Evolutionary conservation across 345 rosid genomes (phyloP).

Genomic region (Firmiana major): DNA sequence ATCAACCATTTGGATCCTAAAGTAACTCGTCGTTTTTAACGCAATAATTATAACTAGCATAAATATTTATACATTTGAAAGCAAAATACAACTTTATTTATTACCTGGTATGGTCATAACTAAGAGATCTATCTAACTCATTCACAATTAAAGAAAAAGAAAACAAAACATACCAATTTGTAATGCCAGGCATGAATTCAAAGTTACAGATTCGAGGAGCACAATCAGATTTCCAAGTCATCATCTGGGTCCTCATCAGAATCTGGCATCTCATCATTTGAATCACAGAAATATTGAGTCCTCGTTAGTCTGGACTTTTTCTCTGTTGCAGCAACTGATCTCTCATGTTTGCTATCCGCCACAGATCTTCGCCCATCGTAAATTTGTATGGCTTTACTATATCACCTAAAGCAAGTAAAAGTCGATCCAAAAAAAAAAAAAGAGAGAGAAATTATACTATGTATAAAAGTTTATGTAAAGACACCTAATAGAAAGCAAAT

Average conservation of each 20-base stretch:
- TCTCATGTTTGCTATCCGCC: conserved; percentile 34
- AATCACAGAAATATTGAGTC: conserved; percentile 70
- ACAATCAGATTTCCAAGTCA: conserved; percentile 72
- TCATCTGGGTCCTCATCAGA: conserved; percentile 98
- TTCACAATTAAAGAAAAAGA: neutral
- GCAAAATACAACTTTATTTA: neutral
- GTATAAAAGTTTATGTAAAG: neutral
- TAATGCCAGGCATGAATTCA: neutral
- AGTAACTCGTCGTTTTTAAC: neutral
- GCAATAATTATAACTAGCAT: neutral
- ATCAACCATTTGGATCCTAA: neutral
- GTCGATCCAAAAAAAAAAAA: neutral
- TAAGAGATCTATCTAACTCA: neutral
- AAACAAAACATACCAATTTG: neutral
- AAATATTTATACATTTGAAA: neutral
- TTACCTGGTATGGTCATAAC: too few species aligned
- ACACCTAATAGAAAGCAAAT: neutral
- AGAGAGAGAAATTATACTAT: neutral
- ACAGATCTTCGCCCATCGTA: conserved; percentile 76
- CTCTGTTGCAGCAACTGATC: conserved; percentile 26
- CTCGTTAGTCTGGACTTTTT: conserved; percentile 28
- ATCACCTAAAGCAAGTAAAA: conserved; percentile 43
- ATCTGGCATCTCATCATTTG: conserved; percentile 93
- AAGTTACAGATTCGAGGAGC: neutral
- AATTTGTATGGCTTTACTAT: conserved; percentile 69